Evolutionary conservation across 345 rosid genomes (phyloP).

Genomic region (Aegle marmelos): DNA sequence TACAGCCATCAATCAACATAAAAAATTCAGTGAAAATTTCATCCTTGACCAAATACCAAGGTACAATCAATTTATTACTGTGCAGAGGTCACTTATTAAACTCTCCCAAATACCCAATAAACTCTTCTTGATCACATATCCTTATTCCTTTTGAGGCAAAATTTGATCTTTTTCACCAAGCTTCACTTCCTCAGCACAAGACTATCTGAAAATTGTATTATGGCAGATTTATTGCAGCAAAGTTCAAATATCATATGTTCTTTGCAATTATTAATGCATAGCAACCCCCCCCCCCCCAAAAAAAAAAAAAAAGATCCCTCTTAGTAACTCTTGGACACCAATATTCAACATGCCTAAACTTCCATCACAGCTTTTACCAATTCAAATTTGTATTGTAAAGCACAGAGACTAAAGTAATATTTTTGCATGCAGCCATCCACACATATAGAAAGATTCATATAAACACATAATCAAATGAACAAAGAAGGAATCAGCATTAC

Average conservation of each 20-base stretch:
- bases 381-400: background rate
- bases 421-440: background rate
- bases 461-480: background rate
- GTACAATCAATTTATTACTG: background rate
- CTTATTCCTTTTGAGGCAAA: background rate
- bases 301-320: background rate
- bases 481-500: background rate
- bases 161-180: background rate
- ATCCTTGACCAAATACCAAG: conserved; percentile 1
- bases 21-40: background rate
- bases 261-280: background rate
- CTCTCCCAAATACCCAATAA: background rate
- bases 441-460: background rate
- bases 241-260: background rate
- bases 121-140: background rate
- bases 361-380: background rate
- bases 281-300: too few relatives aligned
- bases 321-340: background rate
- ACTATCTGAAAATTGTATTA: background rate
- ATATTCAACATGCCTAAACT: background rate
- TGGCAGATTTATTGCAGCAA: background rate
- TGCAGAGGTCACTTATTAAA: background rate
- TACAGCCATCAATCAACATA: background rate
- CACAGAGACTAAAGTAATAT: background rate
- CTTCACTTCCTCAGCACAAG: background rate